Evolutionary conservation across 2,329 filamentous ascomycete species (phyloP).

Genomic region (Apiospora pterosperma): DNA sequence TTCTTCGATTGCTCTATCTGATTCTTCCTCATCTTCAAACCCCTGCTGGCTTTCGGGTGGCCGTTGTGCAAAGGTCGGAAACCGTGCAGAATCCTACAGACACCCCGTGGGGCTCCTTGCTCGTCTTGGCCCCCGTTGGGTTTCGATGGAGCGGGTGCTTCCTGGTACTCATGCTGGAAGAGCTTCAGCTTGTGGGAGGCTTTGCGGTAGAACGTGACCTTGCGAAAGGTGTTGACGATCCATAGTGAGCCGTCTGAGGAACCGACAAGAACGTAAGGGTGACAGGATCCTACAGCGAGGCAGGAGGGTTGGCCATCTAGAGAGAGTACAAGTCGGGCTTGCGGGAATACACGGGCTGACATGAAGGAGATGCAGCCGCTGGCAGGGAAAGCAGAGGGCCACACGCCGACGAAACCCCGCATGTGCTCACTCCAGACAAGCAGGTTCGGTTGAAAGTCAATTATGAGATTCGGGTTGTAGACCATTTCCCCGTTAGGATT

Average conservation of each 20-base stretch:
- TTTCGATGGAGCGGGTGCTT: constrained; percentile 25
- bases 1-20: constrained; percentile 25
- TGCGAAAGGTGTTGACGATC: constrained; percentile 42
- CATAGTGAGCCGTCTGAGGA: constrained; percentile 52
- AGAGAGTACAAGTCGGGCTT: constrained; percentile 49
- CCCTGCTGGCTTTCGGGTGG: constrained; percentile 37
- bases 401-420: constrained; percentile 50
- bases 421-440: constrained; percentile 54
- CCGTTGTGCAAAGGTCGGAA: constrained; percentile 48
- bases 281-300: constrained; percentile 45
- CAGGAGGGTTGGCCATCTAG: constrained; percentile 48
- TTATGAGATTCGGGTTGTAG: constrained; percentile 47
- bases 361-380: constrained; percentile 52
- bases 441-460: constrained; percentile 50
- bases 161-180: constrained; percentile 52
- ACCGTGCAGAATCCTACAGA: constrained; percentile 48
- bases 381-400: constrained; percentile 49
- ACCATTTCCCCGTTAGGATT: constrained; percentile 51
- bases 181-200: constrained; percentile 40
- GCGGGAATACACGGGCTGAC: constrained; percentile 49
- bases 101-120: constrained; percentile 36
- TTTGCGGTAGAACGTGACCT: constrained; percentile 38
- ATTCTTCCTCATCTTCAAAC: constrained; percentile 33
- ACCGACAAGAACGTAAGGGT: constrained; percentile 53
- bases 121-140: constrained; percentile 15